Conservation (phyloP, 2,329 filamentous ascomycete species). For the Trichophyton schoenleinii region DNA sequence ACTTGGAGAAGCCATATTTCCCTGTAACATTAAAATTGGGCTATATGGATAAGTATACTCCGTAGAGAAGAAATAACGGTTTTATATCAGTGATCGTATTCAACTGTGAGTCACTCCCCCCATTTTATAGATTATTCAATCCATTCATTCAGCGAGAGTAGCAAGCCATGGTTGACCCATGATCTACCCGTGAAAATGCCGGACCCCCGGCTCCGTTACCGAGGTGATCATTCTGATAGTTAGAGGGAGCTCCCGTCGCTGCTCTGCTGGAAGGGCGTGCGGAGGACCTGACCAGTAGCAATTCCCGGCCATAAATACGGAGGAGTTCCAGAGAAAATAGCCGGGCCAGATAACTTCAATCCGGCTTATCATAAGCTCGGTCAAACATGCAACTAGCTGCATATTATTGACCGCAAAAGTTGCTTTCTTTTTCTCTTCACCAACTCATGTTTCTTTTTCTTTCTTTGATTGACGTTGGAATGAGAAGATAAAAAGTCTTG, state of each 20-base stretch:
- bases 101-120: background rate
- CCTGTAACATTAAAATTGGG: background rate
- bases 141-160: background rate
- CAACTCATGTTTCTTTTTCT: background rate
- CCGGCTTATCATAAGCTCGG: no score
- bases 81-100: background rate
- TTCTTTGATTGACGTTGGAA: background rate
- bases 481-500: background rate
- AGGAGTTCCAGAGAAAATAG: background rate
- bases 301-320: no score
- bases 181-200: background rate
- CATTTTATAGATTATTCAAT: background rate
- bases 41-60: background rate
- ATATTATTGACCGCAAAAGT: no score
- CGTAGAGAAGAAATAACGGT: background rate
- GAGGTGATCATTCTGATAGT: background rate
- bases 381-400: no score
- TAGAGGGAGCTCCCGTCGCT: background rate
- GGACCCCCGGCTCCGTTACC: background rate
- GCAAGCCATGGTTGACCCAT: background rate
- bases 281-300: background rate
- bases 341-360: background rate
- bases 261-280: background rate
- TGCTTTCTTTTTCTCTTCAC: no score
- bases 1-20: constrained; percentile 10